Percentiles rank a stretch among this genome's conserved stretches.
Conservation (phyloP, 805 yeast genomes). For the Kodamaea nitidulidarum region DNA sequence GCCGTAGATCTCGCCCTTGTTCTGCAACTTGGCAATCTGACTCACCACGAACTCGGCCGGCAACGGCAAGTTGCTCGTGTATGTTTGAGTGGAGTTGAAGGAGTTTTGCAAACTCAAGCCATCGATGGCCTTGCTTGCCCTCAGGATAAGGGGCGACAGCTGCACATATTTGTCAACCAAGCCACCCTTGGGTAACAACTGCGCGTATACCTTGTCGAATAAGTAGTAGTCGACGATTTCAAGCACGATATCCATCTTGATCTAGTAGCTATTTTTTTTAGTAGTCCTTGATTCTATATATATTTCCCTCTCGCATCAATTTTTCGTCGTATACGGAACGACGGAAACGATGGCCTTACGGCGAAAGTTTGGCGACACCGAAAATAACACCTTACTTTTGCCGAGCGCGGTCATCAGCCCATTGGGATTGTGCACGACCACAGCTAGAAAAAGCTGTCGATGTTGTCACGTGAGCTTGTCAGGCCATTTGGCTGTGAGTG, state of each 20-base stretch:
- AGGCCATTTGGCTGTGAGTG: constrained; percentile 6
- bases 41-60: constrained; percentile 15
- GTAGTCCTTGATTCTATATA: not conserved
- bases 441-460: not conserved
- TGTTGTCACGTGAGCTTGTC: constrained; percentile 7
- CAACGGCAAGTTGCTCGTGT: constrained; percentile 9
- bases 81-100: constrained; percentile 10
- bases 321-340: constrained; percentile 7
- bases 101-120: constrained; percentile 6
- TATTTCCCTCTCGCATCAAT: not conserved
- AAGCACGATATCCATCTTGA: constrained; percentile 81
- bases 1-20: constrained; percentile 52
- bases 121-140: constrained; percentile 7
- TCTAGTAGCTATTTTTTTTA: constrained; percentile 1
- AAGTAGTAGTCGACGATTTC: constrained; percentile 72
- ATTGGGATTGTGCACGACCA: not conserved
- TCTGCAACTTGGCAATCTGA: constrained; percentile 21
- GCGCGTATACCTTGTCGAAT: constrained; percentile 74
- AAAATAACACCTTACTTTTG: not conserved
- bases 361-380: too few species aligned
- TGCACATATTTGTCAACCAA: constrained; percentile 27
- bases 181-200: constrained; percentile 56
- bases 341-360: constrained; percentile 7
- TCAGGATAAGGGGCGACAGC: constrained; percentile 7
- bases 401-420: constrained; percentile 1